Base-by-base conservation (phyloP, 1,284 basidiomycete genomes). In the Prillingera fragicola region DNA sequence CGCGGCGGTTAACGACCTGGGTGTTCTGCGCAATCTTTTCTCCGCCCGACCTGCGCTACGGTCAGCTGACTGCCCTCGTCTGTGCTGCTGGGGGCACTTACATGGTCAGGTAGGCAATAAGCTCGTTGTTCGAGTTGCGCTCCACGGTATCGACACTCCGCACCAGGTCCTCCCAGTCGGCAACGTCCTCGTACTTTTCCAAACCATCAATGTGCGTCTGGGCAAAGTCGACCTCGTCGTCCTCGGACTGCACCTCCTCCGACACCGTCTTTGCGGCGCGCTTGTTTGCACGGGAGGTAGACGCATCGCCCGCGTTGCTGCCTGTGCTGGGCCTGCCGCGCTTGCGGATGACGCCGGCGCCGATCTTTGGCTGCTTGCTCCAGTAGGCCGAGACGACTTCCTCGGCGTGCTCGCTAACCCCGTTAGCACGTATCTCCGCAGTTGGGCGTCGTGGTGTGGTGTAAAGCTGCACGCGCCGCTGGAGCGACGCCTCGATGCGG, bases 221-320 rank as follows among this genome's bases (percentile, higher is more conserved):
- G 8, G 50, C 49, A 34, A 39, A 59, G 9, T 26, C 81, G 84
- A 64, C 33, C 74, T 77, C 59, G 78, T 83, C 67, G 76, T 80
- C 52, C 60, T 72, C 21, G 18, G 34, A 32, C 31, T 13, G 12
- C 31, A 17, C 49, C 38, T 41, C 50, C 42, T 54, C 26, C 22
- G 35, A 22, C 37, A 18, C 41, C 52, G 28, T 44, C 50, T 27
- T 37, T 42, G 44, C 40, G 37, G 18, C 48, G 32, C 32, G 48
- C 38, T 36, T 46, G 78, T 71, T 57, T 74, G 63, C 7, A 73
- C 64, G 24, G 24, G 14, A 14, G 24, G 24, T 37, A 5, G 13
- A 7, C 8, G 34, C 34, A 19, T 26, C 18, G 13, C 4, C 8
- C 25, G 14, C 45, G 39, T 32, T 37, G 46, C 24, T 4, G 51